Evolutionary conservation across 2,329 filamentous ascomycete species (phyloP), one percentile per base, ranked within the genome.

Genomic region (Metarhizium anisopliae): DNA sequence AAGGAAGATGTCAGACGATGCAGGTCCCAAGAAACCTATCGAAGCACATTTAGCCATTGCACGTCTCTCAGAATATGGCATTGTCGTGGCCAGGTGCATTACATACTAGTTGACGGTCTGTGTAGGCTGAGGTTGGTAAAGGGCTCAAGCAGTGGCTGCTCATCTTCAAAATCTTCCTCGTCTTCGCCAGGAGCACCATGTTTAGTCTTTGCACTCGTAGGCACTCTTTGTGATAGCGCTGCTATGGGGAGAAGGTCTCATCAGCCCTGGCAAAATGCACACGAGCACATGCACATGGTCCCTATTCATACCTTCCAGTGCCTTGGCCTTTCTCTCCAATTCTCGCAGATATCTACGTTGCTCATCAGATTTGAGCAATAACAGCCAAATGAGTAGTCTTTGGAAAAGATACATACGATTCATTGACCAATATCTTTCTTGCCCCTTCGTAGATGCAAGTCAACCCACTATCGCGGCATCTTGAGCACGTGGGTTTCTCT

Each of bases 1-100:
- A 18, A 73, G 62, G 49, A 74, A 72, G 47, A 66, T 67, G 59
- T 74, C 71, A 1, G 72, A 70, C 3, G 71, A 70, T 0, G 68
- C 70, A 0, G 70, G 69, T 6, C 70, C 70, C 55, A 69, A 68
- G 59, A 70, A 71, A 54, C 60, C 67, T 68, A 51, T 13, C 20
- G 30, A 29, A 7, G 6, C 36, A 52, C 36, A 20, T 43, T 25
- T 10, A 43, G 25, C 6, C 20, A 42, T 20, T 2, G 20, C 20
- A 30, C 8, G 5, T n/a, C 6, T 8, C 16, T 20, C 14, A 25
- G 11, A 50, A 10, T 18, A 35, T 18, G 30, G 5, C 50, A 13
- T 16, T 2, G 45, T 38, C 16, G 18, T 2, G 47, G 11, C 2
- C 3, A 29, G 11, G 29, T 14, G 13, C 7, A 8, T 1, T 16